Conservation (phyloP, 495 filamentous ascomycete species). For the Trichoderma erinaceum region DNA sequence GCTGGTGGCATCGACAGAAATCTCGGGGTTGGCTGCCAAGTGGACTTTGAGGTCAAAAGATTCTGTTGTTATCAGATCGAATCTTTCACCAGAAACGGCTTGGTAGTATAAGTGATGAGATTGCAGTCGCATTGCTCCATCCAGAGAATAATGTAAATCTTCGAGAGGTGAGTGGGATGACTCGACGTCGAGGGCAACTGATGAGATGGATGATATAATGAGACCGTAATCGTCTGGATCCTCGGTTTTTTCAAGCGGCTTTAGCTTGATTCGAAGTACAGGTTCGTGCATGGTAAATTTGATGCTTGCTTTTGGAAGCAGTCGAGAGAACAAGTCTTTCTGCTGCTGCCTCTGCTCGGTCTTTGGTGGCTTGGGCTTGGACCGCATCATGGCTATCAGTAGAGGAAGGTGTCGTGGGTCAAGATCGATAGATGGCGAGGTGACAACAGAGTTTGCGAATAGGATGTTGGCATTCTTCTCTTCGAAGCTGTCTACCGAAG, state of each 20-base stretch:
- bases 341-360: slow-evolving; percentile 38
- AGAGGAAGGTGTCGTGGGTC: slow-evolving; percentile 89
- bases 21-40: slow-evolving; percentile 76
- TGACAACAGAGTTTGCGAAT: slow-evolving; percentile 91
- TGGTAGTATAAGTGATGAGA: slow-evolving; percentile 96
- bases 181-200: slow-evolving; percentile 84
- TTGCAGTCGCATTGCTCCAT: slow-evolving; percentile 71
- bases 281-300: slow-evolving; percentile 96
- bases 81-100: slow-evolving; percentile 69
- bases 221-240: slow-evolving; percentile 81
- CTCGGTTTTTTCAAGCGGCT: slow-evolving; percentile 53
- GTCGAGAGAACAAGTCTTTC: slow-evolving; percentile 67
- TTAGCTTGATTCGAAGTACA: slow-evolving; percentile 81
- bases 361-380: slow-evolving; percentile 46
- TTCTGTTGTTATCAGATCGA: slow-evolving; percentile 80
- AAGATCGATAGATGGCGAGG: slow-evolving; percentile 92
- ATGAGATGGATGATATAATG: slow-evolving; percentile 88
- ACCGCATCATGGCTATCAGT: slow-evolving; percentile 65
- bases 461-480: slow-evolving; percentile 94
- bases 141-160: slow-evolving; percentile 78
- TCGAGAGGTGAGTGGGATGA: slow-evolving; percentile 86
- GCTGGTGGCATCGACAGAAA: slow-evolving; percentile 73
- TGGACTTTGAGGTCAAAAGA: slow-evolving; percentile 79
- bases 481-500: slow-evolving; percentile 64
- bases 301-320: slow-evolving; percentile 89